Conservation (phyloP, 805 yeast genomes). For the Nakazawaea wickerhamii region DNA sequence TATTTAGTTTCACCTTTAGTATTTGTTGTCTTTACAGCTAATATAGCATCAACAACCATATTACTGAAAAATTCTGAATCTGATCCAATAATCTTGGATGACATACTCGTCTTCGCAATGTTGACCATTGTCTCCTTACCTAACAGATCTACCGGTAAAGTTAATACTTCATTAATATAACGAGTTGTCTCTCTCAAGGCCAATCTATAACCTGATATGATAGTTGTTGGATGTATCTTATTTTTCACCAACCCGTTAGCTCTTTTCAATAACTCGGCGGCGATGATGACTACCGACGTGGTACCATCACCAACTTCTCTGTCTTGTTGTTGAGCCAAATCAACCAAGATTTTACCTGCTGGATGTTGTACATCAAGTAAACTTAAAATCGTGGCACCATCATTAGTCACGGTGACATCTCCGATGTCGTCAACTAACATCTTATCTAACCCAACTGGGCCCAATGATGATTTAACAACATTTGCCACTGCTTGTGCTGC, state of each 20-base stretch:
- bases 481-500: slow-evolving; percentile 88
- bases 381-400: slow-evolving; percentile 93
- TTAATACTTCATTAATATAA: slow-evolving; percentile 79
- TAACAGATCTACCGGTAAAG: slow-evolving; percentile 70
- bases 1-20: slow-evolving; percentile 83
- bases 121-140: slow-evolving; percentile 82
- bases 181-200: slow-evolving; percentile 89
- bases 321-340: slow-evolving; percentile 97
- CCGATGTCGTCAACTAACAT: slow-evolving; percentile 99
- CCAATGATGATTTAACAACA: slow-evolving; percentile 85
- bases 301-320: slow-evolving; percentile 99
- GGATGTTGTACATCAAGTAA: slow-evolving; percentile 97
- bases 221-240: slow-evolving; percentile 96
- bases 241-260: slow-evolving; percentile 92
- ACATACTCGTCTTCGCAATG: slow-evolving; percentile 96
- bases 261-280: slow-evolving; percentile 83
- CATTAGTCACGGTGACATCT: slow-evolving; percentile 97
- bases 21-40: slow-evolving; percentile 89
- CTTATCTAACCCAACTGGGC: slow-evolving; percentile 97
- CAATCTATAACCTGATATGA: slow-evolving; percentile 91
- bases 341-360: slow-evolving; percentile 95
- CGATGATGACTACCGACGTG: slow-evolving; percentile 94
- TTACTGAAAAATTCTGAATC: slow-evolving; percentile 86
- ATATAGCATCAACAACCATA: slow-evolving; percentile 92
- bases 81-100: slow-evolving; percentile 90